Evolutionary conservation across 495 filamentous ascomycete genomes (phyloP).

Genomic region (Penicillium daleae): DNA sequence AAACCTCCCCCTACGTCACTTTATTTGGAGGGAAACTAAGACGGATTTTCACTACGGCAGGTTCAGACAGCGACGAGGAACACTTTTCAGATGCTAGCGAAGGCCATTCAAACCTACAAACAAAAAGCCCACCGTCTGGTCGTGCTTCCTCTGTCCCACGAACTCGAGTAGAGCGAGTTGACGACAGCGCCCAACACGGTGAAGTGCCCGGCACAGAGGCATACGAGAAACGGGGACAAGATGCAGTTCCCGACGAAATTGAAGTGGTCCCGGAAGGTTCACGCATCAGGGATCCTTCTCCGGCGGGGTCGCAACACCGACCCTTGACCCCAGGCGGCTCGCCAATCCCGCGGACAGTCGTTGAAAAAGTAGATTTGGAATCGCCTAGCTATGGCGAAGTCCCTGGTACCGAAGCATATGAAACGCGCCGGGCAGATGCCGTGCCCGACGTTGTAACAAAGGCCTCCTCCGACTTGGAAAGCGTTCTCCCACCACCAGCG

Average conservation of each 20-base stretch:
- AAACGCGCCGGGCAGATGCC: conserved; percentile 78
- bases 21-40: conserved; percentile 14
- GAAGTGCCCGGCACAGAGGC: conserved; percentile 65
- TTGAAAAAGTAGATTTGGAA: conserved; percentile 74
- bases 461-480: conserved; percentile 36
- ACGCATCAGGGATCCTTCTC: conserved; percentile 51
- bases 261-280: conserved; percentile 62
- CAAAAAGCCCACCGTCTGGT: conserved; percentile 37
- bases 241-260: conserved; percentile 69
- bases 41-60: conserved; percentile 20
- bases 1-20: conserved; percentile 6
- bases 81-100: conserved; percentile 92
- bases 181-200: conserved; percentile 59
- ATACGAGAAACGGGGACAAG: conserved; percentile 58
- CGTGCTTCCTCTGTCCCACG: conserved; percentile 60
- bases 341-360: conserved; percentile 78
- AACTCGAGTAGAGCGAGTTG: conserved; percentile 65
- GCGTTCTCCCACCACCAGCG: conserved; percentile 24
- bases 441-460: conserved; percentile 70
- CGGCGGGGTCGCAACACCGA: conserved; percentile 40
- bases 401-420: conserved; percentile 79
- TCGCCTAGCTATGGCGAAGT: conserved; percentile 80
- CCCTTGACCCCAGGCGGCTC: conserved; percentile 55
- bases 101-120: conserved; percentile 49
- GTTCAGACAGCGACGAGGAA: conserved; percentile 76